These are phyloP conservation scores for Myrica gale DNA, from an alignment of 306 rosid genomes.

Conservation along the genomic window DNA sequence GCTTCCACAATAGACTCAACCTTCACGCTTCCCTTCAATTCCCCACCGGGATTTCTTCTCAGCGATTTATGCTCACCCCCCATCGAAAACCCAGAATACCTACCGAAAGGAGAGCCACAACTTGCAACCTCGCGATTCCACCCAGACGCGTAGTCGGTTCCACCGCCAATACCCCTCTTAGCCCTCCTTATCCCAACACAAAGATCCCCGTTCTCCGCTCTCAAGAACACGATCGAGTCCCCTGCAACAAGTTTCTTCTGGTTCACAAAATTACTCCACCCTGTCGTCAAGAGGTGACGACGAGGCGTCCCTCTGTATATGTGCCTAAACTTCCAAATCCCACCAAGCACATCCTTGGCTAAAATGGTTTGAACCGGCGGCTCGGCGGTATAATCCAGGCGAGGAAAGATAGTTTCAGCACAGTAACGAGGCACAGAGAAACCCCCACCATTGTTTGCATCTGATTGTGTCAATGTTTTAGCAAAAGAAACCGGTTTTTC, in stretches of 20 bases:
- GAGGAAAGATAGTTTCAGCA: conserved; percentile 91
- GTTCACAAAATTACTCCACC: conserved; percentile 98
- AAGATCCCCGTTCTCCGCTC: conserved; percentile 86
- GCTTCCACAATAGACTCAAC: conserved; percentile 70
- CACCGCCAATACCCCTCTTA: conserved; percentile 83
- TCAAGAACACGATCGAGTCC: conserved; percentile 81
- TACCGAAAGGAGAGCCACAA: conserved; percentile 42
- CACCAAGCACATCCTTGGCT: conserved; percentile 88
- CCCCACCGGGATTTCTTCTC: conserved; percentile 36
- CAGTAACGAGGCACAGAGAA: conserved; percentile 98
- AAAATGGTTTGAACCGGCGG: conserved; percentile 88
- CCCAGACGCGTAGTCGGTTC: conserved; percentile 50
- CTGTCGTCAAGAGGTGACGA: conserved; percentile 92
- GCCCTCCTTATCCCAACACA: conserved; percentile 96
- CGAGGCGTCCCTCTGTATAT: conserved; percentile 97
- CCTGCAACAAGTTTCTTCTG: conserved; percentile 97
- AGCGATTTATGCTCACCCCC: conserved; percentile 32
- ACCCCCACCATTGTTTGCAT: conserved; percentile 97
- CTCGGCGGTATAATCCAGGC: conserved; percentile 72
- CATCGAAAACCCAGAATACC: conserved; percentile 37
- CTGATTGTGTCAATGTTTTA: conserved; percentile 94
- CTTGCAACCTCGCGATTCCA: conserved; percentile 47
- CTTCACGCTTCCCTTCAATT: conserved; percentile 42
- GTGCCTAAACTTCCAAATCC: conserved; percentile 92
- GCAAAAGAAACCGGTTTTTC: conserved; percentile 78